These are phyloP conservation scores for Solanum pennellii DNA, from an alignment of 257 asterid genomes.

Conservation along the genomic window DNA sequence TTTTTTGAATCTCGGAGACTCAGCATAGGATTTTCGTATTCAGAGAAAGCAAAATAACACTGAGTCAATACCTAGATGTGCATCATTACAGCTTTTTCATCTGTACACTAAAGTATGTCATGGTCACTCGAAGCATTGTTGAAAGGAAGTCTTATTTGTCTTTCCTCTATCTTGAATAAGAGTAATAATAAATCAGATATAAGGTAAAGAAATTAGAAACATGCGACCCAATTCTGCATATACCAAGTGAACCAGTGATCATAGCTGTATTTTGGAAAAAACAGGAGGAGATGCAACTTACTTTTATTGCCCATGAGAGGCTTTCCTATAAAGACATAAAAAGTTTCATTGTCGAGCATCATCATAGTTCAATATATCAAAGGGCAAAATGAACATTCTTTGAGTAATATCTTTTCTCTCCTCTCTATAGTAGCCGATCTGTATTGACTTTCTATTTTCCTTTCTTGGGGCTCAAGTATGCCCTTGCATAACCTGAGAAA, in stretches of 20 bases:
- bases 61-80: neutral
- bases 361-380: neutral
- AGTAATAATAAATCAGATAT: neutral
- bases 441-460: neutral
- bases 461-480: neutral
- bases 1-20: neutral
- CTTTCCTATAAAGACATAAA: neutral
- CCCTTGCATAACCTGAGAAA: neutral
- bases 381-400: neutral
- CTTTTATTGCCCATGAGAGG: neutral
- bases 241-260: neutral
- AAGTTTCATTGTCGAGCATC: neutral
- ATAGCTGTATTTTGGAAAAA: neutral
- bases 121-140: neutral
- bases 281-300: neutral
- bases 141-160: neutral
- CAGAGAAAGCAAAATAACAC: neutral
- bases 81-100: neutral
- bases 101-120: neutral
- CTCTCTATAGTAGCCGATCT: neutral
- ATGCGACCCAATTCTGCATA: neutral
- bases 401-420: neutral
- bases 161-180: neutral
- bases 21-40: neutral
- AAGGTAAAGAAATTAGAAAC: neutral